Base-by-base conservation (phyloP, 371 early-diverging fungal genomes). In the Zychaea mexicana region DNA sequence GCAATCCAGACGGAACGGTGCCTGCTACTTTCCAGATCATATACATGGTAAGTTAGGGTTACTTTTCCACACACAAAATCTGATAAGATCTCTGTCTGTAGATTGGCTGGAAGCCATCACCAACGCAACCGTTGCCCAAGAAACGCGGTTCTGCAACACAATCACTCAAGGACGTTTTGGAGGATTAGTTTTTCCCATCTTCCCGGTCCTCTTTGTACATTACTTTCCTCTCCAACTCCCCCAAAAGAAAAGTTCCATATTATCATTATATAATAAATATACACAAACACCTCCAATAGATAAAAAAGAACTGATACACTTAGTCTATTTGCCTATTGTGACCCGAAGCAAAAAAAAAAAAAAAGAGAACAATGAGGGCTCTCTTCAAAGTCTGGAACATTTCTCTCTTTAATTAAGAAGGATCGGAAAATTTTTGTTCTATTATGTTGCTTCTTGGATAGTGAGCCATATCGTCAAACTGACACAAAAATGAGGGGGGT, bases 11-110 rank as follows among this genome's bases (percentile, higher is more conserved):
- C 64, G 97, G 97, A 15, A 75, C 90, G 1, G 84, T 97, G 26
- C 96, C 98, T 6, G 98, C 98, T 10, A 98, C 98, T 3, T 98
- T 97, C 76, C 94, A 95, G 70, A 85, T 96, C 53, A 80, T 88
- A 32, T 92, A 91, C 62, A 84, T 92, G 87, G 89, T 89, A 85
- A 64, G 70, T 64, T 24, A 47, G 33, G 64, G 30, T 59, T 30
- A 22, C 13, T 42, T 47, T n/a, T 32, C n/a, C 32, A 60, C 15
- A 38, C 36, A 8, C 7, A 27, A 42, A 22, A 17, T 39, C 58
- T 57, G 47, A 60, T 42, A 61, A 10, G 63, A 31, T 33, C 27
- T 64, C 31, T 61, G 10, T 36, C 36, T 33, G 33, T 57, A 91
- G 92, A 92, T 95, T 72, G 94, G 94, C 30, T 95, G 94, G 95